Evolutionary conservation across 352 stramenopile species (phyloP), one percentile per base, ranked within the genome.

Genomic region (Globisporangium iwayamae): DNA sequence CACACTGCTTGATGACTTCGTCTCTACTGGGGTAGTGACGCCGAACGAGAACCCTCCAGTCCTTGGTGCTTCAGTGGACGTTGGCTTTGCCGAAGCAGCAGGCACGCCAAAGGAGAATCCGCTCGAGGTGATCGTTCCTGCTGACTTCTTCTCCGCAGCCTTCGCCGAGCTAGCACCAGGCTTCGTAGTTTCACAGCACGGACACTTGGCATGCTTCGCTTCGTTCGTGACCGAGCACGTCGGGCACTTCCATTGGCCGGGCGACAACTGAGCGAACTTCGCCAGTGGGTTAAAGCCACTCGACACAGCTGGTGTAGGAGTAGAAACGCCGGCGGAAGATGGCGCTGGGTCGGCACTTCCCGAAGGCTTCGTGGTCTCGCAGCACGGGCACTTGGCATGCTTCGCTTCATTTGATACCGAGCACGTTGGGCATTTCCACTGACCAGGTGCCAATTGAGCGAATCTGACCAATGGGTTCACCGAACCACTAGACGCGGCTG

Each of bases 201-300:
- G 86, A 57, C 86, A 95, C 70, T 95, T 93, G 10, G 63, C 53
- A 48, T 78, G 72, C 2, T 72, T 76, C 5, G 63, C 61, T 25
- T 81, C 72, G 50, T 95, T 95, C 28, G 76, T 75, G 3, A 95
- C 86, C 38, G 78, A 73, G 65, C 86, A 95, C 48, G 70, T 83
- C n/a, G 86, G 79, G 32, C 86, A 95, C 54, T 87, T 93, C 86
- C 86, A 95, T 60, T 83, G 86, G 39, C 84, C 86, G n/a, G 78
- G 69, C 9, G 73, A 78, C 51, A 81, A 6, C 65, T 91, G 73
- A 70, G 87, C 76, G 28, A 94, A 94, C 56, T 73, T 83, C 14
- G 75, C 74, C 18, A 61, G 41, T 38, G 54, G 58, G 28, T 72
- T 72, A 4, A 51, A 50, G n/a, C 45, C 28, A 52, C 25, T 56